Base-by-base conservation (phyloP, 164 flowering plant genomes). In the Vitis rupestris region DNA sequence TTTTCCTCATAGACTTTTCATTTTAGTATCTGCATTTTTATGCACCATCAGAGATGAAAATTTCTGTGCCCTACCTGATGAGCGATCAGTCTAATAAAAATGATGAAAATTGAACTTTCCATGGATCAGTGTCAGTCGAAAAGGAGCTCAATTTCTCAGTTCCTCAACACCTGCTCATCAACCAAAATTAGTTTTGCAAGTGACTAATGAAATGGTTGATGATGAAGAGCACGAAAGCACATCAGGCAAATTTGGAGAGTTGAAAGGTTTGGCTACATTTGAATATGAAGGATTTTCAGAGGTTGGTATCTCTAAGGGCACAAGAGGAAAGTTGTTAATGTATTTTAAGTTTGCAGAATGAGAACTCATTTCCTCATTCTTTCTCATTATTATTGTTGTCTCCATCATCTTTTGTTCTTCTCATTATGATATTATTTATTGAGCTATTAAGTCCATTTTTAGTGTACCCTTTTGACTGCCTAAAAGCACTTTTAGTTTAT, bases 161-260 rank as follows among this genome's bases (percentile, higher is more conserved):
- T 79, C 85, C 59, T 75, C 84, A 49, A 80, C 50, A 61, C 76
- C 71, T 69, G 86, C 76, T 66, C 29, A 78, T 71, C 86, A 78
- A 70, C 86, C 84, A 63, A 82, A 84, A n/a, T 67, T 85, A 64
- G 31, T 80, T 69, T 65, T 87, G 75, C 71, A 82, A 10, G 47
- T 81, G 61, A 78, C 78, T 58, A 54, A 59, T 73, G 85, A 84
- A 63, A 75, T 84, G 86, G 65, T 61, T 69, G 81, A 71, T 71
- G 87, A 73, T 8, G 80, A 78, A 54, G 75, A 77, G 61, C 14
- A 62, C 44, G 50, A 59, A 71, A 66, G 62, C 72, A 27, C 48
- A 66, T 37, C 66, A 51, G 65, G 71, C 31, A 70, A 64, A 53
- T 66, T 49, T 75, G 79, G 73, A 62, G 75, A 72, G 15, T 59